These are phyloP conservation scores for Geotrichum bryndzae DNA, from an alignment of 1,139 yeast genomes.

Conservation along the genomic window DNA sequence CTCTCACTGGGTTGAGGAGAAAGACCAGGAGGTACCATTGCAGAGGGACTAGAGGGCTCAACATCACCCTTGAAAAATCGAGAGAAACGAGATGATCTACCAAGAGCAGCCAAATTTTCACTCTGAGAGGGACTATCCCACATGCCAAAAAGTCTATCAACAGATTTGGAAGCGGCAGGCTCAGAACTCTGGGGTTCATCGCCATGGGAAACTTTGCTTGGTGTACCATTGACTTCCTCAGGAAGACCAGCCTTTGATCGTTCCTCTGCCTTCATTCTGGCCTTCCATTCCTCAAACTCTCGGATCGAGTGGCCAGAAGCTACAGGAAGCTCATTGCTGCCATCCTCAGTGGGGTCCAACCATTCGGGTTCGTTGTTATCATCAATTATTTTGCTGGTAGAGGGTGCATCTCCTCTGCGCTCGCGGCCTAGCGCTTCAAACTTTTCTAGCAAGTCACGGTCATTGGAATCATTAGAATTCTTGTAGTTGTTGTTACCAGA, in stretches of 20 bases:
- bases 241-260: conserved; percentile 20
- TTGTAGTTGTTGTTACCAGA: conserved; percentile 2
- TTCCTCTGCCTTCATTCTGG: conserved; percentile 25
- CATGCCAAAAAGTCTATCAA: conserved; percentile 28
- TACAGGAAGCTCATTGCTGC: conserved; percentile 2
- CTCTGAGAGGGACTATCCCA: conserved; percentile 23
- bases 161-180: conserved; percentile 18
- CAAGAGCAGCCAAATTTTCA: conserved; percentile 5
- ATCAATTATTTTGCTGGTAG: conserved; percentile 4
- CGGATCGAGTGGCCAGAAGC: conserved; percentile 23
- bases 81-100: conserved; percentile 26
- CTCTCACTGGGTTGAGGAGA: neutral
- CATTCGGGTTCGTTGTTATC: conserved; percentile 11
- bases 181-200: conserved; percentile 5
- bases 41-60: conserved; percentile 8
- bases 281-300: conserved; percentile 34
- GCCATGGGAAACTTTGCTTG: neutral
- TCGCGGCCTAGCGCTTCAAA: conserved; percentile 17
- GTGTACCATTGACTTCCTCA: conserved; percentile 3
- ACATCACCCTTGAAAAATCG: conserved; percentile 24
- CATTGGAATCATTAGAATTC: conserved; percentile 1
- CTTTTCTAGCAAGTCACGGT: conserved; percentile 12
- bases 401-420: conserved; percentile 13
- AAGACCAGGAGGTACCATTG: conserved; percentile 8
- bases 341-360: conserved; percentile 12